Evolutionary conservation across 257 asterid genomes (phyloP).

Genomic region (Linderniella brevidens): DNA sequence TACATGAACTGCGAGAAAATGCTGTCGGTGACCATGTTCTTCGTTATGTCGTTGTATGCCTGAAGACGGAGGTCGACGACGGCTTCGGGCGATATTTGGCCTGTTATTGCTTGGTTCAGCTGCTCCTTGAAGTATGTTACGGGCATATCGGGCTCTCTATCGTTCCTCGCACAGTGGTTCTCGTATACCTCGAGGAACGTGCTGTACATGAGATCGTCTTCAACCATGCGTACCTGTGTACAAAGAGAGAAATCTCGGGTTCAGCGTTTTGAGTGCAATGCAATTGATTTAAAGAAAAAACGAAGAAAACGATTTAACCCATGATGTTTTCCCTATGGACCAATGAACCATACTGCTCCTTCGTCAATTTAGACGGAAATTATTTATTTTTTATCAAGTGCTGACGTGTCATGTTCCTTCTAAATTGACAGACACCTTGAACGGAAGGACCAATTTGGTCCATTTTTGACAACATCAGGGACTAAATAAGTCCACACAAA

Average conservation of each 20-base stretch:
- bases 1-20: conserved; percentile 97
- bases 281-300: not conserved
- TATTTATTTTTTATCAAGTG: too few species aligned
- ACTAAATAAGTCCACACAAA: too few species aligned
- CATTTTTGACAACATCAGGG: too few species aligned
- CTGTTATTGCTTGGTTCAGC: conserved; percentile 88
- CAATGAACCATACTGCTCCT: too few species aligned
- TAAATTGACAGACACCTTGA: too few species aligned
- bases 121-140: conserved; percentile 90
- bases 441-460: too few species aligned
- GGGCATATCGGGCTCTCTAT: conserved; percentile 82
- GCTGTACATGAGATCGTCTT: conserved; percentile 94
- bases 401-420: too few species aligned
- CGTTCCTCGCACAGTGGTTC: conserved; percentile 93
- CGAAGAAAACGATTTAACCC: too few species aligned
- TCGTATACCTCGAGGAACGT: conserved; percentile 97
- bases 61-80: conserved; percentile 93
- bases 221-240: conserved; percentile 90
- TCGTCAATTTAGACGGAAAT: too few species aligned
- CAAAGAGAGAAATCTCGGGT: not conserved
- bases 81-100: conserved; percentile 91
- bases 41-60: conserved; percentile 78
- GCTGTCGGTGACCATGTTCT: conserved; percentile 67
- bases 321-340: too few species aligned
- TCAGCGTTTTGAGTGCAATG: not conserved